Conservation (phyloP, 202 grass and related monocot species). For the Elaeis oleifera region DNA sequence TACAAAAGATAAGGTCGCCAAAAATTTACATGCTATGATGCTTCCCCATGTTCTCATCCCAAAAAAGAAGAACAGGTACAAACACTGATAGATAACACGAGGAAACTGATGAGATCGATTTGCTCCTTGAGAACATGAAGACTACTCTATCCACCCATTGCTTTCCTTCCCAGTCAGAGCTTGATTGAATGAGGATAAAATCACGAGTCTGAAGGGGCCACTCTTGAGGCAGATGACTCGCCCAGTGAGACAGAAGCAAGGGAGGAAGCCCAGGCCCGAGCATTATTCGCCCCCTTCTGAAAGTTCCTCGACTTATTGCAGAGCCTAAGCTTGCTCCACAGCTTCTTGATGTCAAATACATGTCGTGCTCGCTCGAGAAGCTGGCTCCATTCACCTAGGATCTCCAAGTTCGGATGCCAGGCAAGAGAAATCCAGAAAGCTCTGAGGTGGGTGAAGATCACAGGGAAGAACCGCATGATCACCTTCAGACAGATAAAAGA, state of each 20-base stretch:
- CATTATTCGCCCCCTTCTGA: slow-evolving; percentile 68
- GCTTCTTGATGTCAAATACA: slow-evolving; percentile 65
- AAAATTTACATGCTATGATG: slow-evolving; percentile 68
- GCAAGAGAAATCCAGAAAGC: slow-evolving; percentile 52
- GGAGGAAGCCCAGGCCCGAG: slow-evolving; percentile 82
- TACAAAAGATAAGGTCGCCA: slow-evolving; percentile 44
- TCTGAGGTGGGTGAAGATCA: slow-evolving; percentile 41
- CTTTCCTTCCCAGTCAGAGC: too few relatives aligned
- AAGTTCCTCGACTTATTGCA: slow-evolving; percentile 62
- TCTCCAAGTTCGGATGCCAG: slow-evolving; percentile 44
- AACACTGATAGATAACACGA: slow-evolving; percentile 25
- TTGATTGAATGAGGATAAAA: background rate
- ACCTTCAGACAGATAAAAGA: slow-evolving; percentile 56
- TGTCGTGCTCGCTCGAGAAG: slow-evolving; percentile 48
- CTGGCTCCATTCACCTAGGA: slow-evolving; percentile 51
- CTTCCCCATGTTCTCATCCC: slow-evolving; percentile 24
- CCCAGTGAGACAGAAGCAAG: slow-evolving; percentile 89
- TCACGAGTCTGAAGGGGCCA: slow-evolving; percentile 26
- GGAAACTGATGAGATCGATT: slow-evolving; percentile 30
- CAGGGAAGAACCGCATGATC: slow-evolving; percentile 33
- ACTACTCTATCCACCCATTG: too few relatives aligned
- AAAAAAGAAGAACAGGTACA: slow-evolving; percentile 9
- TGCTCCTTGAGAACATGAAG: slow-evolving; percentile 12
- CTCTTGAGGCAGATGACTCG: slow-evolving; percentile 53
- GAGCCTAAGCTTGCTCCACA: slow-evolving; percentile 70